Evolutionary conservation across 2,329 filamentous ascomycete genomes (phyloP).

Genomic region (Aspergillus sp.): DNA sequence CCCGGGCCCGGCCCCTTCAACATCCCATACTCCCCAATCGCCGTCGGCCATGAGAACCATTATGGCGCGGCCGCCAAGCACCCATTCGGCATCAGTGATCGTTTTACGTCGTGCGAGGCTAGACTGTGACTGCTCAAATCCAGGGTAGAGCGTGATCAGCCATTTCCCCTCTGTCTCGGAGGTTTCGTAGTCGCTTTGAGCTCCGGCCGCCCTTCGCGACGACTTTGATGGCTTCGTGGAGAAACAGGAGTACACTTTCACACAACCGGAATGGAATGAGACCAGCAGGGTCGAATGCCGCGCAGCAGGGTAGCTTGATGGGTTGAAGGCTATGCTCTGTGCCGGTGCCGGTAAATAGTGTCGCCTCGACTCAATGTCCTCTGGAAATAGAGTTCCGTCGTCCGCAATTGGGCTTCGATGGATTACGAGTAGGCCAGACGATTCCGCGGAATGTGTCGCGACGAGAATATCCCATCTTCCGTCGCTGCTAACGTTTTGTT

Average conservation of each 20-base stretch:
- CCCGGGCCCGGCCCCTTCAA: constrained; percentile 46
- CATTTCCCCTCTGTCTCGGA: constrained; percentile 41
- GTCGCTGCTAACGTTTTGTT: constrained; percentile 19
- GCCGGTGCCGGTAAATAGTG: constrained; percentile 52
- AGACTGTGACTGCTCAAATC: constrained; percentile 36
- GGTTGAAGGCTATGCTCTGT: constrained; percentile 54
- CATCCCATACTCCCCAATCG: constrained; percentile 52
- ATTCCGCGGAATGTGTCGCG: constrained; percentile 47
- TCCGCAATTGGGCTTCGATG: constrained; percentile 43
- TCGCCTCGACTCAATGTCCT: constrained; percentile 46
- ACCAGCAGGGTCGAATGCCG: constrained; percentile 58
- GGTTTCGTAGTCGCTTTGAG: constrained; percentile 33
- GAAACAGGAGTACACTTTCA: constrained; percentile 59
- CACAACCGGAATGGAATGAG: constrained; percentile 54
- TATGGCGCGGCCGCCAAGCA: constrained; percentile 44
- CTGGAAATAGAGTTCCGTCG: constrained; percentile 29
- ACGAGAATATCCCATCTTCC: constrained; percentile 47
- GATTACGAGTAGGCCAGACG: constrained; percentile 45
- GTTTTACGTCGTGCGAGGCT: constrained; percentile 39
- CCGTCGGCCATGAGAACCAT: constrained; percentile 48
- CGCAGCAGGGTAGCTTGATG: constrained; percentile 51
- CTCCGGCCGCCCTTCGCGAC: constrained; percentile 28
- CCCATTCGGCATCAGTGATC: constrained; percentile 48
- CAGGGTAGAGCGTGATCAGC: constrained; percentile 45
- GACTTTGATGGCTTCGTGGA: constrained; percentile 32